Percentiles rank a stretch among this genome's conserved stretches.
Evolutionary conservation across 306 rosid species (phyloP).

Genomic region (Cucurbita ficifolia): DNA sequence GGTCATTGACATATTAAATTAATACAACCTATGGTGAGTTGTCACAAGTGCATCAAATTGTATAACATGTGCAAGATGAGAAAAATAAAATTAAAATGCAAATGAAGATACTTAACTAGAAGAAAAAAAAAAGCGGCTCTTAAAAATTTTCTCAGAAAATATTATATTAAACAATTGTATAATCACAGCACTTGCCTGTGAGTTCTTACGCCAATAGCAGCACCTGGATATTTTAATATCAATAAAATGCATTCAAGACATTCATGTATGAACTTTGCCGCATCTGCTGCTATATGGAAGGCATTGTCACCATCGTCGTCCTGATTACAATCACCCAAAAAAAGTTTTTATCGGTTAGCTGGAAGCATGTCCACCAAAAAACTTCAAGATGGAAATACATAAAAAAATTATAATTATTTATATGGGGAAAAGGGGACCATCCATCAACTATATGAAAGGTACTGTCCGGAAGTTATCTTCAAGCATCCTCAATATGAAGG

Average conservation of each 20-base stretch:
- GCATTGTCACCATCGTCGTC: constrained; percentile 97
- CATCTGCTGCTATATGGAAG: constrained; percentile 93
- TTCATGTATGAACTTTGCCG: constrained; percentile 92
- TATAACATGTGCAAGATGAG: not conserved
- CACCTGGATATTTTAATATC: constrained; percentile 70
- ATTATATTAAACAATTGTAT: not conserved
- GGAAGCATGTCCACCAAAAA: not conserved
- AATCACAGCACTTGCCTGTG: constrained; percentile 48
- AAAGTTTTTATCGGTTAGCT: not conserved
- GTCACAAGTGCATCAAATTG: constrained; percentile 3
- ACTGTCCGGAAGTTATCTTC: not conserved
- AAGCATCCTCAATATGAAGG: not conserved
- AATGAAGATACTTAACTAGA: not conserved
- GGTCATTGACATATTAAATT: not conserved
- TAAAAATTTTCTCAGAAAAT: not conserved
- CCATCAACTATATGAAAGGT: not conserved
- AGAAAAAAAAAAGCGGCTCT: not conserved
- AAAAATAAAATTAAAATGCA: not conserved
- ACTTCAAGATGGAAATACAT: not conserved
- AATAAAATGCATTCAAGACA: constrained; percentile 86
- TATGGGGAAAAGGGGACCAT: not conserved
- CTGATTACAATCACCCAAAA: constrained; percentile 27
- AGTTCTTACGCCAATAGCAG: constrained; percentile 77
- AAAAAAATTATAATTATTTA: not conserved
- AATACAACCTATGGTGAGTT: not conserved